Base-by-base conservation (phyloP, 2,329 filamentous ascomycete species). In the Botryosphaeria dothidea region DNA sequence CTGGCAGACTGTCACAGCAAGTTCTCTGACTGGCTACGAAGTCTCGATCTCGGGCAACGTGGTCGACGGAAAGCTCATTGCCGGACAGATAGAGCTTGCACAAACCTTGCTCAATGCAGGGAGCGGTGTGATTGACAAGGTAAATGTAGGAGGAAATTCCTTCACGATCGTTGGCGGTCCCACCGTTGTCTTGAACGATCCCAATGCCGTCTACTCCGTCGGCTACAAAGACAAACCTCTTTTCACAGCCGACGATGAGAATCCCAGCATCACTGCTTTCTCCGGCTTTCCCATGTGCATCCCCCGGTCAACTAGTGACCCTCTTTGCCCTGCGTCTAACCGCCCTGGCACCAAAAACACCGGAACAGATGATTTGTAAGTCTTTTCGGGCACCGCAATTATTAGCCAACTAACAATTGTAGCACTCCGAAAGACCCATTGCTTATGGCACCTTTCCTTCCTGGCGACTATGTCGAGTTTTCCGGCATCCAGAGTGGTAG, bases 241-340 rank as follows among this genome's bases (percentile, higher is more conserved):
- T 65, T 83, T 82, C 72, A 80, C 81, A 0, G 80, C 81, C 1
- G 83, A 84, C 67, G 81, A 83, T 62, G 73, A 79, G 65, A 84
- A 79, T 65, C 82, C 83, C 0, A 80, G 78, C 57, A 76, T 84
- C 62, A 78, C 76, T 2, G 79, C 81, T 1, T 84, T 83, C 70
- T 80, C 79, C 13, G 83, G 83, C 0, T 84, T 84, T 58, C 83
- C 82, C 1, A 84, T 84, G 82, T 85, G 82, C 64, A 79, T 84
- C 19, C 82, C 81, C 0, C 75, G 83, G 17, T 79, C 77, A 23
- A 65, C 71, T 25, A 71, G 69, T 36, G 76, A 80, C 46, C 57
- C 70, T 0, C 71, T 74, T 17, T 82, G 80, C 66, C 77, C 77
- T 7, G 49, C 66, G 11, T 73, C 73, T 13, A 81, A 81, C 64